A percentile compares a stretch with the other conserved stretches of the same genome.
These are phyloP conservation scores for Pezicula rhizophila DNA, from an alignment of 2,329 filamentous ascomycete genomes.

Conservation along the genomic window DNA sequence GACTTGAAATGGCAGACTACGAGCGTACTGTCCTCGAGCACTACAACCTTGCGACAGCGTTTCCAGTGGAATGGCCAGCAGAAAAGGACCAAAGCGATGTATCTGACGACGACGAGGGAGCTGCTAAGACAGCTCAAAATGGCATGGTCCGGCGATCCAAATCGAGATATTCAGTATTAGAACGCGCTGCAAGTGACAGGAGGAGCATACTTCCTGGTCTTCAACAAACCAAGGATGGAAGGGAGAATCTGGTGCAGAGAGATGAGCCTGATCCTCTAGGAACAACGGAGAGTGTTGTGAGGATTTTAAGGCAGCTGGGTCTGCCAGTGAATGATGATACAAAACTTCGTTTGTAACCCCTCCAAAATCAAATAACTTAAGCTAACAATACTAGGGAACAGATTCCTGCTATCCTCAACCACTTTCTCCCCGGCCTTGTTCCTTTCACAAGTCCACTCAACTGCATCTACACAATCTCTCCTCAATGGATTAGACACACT, in stretches of 20 bases:
- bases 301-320: slow-evolving; percentile 69
- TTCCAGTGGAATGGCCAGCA: slow-evolving; percentile 78
- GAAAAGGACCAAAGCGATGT: slow-evolving; percentile 70
- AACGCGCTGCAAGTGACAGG: slow-evolving; percentile 65
- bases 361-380: slow-evolving; percentile 1
- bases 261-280: slow-evolving; percentile 92
- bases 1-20: slow-evolving; percentile 55
- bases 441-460: slow-evolving; percentile 83
- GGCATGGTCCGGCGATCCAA: slow-evolving; percentile 53
- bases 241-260: slow-evolving; percentile 75
- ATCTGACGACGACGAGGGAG: slow-evolving; percentile 48
- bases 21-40: slow-evolving; percentile 78
- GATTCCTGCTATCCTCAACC: slow-evolving; percentile 91
- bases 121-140: slow-evolving; percentile 31
- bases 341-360: slow-evolving; percentile 57
- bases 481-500: slow-evolving; percentile 78
- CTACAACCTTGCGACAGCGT: slow-evolving; percentile 76
- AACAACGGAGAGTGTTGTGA: slow-evolving; percentile 79
- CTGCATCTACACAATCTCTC: slow-evolving; percentile 75
- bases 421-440: slow-evolving; percentile 91
- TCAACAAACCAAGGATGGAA: slow-evolving; percentile 60
- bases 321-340: slow-evolving; percentile 79
- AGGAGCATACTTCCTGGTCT: slow-evolving; percentile 59
- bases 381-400: slow-evolving; percentile 56
- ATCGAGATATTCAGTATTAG: slow-evolving; percentile 79